phyloP scores from a whole-genome alignment of 2,329 filamentous ascomycete genomes.

The Fusarium luffae region DNA sequence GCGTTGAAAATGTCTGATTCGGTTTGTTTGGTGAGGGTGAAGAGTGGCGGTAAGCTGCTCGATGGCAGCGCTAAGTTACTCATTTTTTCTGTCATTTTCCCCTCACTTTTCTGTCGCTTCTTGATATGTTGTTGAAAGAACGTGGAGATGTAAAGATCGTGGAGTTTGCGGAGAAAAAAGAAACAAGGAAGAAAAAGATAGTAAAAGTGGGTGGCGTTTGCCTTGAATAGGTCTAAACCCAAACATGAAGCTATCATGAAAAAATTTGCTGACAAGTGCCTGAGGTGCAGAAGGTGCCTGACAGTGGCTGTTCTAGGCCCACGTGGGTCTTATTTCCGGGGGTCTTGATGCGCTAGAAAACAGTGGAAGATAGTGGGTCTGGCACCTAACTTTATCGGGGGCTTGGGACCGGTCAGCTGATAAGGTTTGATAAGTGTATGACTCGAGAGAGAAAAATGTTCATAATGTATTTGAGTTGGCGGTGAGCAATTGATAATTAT shows the following conservation, averaged over 20 bases:
- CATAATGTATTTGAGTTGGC: background rate
- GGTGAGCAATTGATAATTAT: no score
- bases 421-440: background rate
- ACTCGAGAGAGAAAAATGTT: background rate
- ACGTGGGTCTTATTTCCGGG: constrained; percentile 30
- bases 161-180: background rate
- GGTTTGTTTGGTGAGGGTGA: constrained; percentile 45
- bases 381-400: background rate
- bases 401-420: background rate
- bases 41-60: constrained; percentile 55
- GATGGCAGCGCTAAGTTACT: constrained; percentile 52
- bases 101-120: no score
- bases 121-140: background rate
- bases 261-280: constrained; percentile 27
- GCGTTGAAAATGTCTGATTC: constrained; percentile 48
- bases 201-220: constrained; percentile 26
- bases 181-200: background rate
- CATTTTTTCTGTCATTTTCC: constrained; percentile 5
- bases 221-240: constrained; percentile 35
- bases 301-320: background rate
- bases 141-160: background rate
- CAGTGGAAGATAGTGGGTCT: background rate
- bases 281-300: background rate
- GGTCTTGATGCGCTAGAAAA: background rate
- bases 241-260: constrained; percentile 43